Percentiles rank a stretch among this genome's conserved stretches.
Evolutionary conservation across 306 rosid species (phyloP).

Genomic region (Fragaria iinumae): DNA sequence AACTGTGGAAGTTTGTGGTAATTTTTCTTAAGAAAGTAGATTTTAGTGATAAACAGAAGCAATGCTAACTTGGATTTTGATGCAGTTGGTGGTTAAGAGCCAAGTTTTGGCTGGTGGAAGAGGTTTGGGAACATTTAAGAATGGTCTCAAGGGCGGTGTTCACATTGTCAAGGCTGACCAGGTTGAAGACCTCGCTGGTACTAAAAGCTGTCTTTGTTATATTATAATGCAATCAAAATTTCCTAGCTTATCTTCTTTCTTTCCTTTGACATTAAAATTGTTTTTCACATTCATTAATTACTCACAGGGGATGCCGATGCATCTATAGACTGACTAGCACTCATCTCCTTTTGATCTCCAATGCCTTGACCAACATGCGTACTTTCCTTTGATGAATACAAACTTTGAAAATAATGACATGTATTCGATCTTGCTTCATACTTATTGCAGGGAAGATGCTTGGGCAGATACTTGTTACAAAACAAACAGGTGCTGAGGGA

Average conservation of each 20-base stretch:
- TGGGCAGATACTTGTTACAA: conserved; percentile 94
- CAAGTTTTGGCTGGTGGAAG: conserved; percentile 97
- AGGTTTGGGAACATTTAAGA: conserved; percentile 91
- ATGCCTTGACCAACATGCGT: neutral
- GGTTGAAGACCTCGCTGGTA: conserved; percentile 93
- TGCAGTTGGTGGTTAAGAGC: conserved; percentile 67
- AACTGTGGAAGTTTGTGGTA: neutral
- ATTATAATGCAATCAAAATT: conserved; percentile 5
- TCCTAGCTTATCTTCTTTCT: neutral
- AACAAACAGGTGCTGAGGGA: conserved; percentile 95
- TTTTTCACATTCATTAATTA: neutral
- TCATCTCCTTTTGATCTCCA: neutral
- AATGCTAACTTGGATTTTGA: conserved; percentile 32
- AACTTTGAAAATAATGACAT: neutral
- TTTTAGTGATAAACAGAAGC: conserved; percentile 5
- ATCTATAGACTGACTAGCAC: neutral
- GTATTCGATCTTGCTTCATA: neutral
- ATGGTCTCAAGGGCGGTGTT: conserved; percentile 93
- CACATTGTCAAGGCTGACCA: conserved; percentile 84
- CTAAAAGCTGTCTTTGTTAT: conserved; percentile 21
- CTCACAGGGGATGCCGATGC: neutral
- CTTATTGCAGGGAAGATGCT: conserved; percentile 82
- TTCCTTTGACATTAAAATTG: neutral
- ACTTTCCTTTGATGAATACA: neutral
- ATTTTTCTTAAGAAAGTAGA: neutral